Conservation (phyloP, 2,329 filamentous ascomycete species). For the Penicillium sp. region DNA sequence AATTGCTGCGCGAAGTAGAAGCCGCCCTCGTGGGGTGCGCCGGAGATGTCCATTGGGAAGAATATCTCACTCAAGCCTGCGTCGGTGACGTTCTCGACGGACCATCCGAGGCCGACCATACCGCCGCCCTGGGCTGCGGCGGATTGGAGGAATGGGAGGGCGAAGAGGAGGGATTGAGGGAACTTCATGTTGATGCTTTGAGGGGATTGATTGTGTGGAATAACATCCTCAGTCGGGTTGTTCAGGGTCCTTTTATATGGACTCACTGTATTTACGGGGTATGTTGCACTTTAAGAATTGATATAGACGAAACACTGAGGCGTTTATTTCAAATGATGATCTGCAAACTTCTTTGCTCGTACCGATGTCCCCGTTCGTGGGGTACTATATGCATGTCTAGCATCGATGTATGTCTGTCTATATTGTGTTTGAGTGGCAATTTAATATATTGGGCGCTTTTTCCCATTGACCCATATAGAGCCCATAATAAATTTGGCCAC, state of each 20-base stretch:
- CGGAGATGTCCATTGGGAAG: too few species aligned
- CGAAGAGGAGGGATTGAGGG: constrained; percentile 5
- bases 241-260: not conserved
- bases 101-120: too few species aligned
- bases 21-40: too few species aligned
- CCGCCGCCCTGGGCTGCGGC: constrained; percentile 4
- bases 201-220: not conserved
- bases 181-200: constrained; percentile 8
- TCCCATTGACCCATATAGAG: not conserved
- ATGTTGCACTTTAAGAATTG: not conserved
- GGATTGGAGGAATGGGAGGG: constrained; percentile 8
- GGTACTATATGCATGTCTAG: not conserved
- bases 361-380: not conserved
- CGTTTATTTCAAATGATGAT: not conserved
- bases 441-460: not conserved
- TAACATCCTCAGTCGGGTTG: too few species aligned
- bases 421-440: not conserved
- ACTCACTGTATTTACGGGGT: not conserved
- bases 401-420: not conserved
- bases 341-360: not conserved
- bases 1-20: too few species aligned
- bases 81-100: too few species aligned
- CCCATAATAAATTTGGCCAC: too few species aligned
- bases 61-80: too few species aligned
- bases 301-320: not conserved